These are phyloP conservation scores for Talaromyces sp. DNA, from an alignment of 2,329 filamentous ascomycete species.

Conservation along the genomic window DNA sequence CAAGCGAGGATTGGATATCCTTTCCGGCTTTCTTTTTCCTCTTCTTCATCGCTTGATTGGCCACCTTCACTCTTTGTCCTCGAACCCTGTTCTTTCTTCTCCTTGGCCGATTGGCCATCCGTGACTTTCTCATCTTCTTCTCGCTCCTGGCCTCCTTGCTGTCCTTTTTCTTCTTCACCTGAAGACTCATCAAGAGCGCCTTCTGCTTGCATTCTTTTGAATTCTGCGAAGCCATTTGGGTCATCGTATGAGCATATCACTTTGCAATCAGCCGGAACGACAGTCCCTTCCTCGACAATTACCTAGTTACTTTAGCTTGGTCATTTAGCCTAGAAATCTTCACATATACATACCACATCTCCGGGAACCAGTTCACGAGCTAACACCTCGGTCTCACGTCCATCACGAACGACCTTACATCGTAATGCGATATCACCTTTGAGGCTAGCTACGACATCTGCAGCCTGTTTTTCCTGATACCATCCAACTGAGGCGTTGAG, in stretches of 20 bases:
- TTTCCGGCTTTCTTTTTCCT: slow-evolving; percentile 37
- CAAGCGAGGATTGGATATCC: slow-evolving; percentile 67
- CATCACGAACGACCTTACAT: slow-evolving; percentile 65
- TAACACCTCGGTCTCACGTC: slow-evolving; percentile 64
- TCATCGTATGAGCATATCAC: slow-evolving; percentile 71
- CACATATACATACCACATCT: slow-evolving; percentile 61
- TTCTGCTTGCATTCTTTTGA: slow-evolving; percentile 62
- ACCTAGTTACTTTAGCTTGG: slow-evolving; percentile 46
- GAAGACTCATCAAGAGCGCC: slow-evolving; percentile 62
- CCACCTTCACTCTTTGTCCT: slow-evolving; percentile 18
- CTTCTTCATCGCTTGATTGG: slow-evolving; percentile 24
- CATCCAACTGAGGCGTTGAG: slow-evolving; percentile 75
- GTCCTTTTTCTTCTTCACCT: slow-evolving; percentile 54
- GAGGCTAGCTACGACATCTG: slow-evolving; percentile 71
- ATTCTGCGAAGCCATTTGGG: slow-evolving; percentile 66
- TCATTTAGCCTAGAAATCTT: not conserved
- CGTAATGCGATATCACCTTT: slow-evolving; percentile 79
- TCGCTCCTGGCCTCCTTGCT: slow-evolving; percentile 53
- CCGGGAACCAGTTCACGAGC: slow-evolving; percentile 72
- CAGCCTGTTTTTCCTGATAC: slow-evolving; percentile 80
- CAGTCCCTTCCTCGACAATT: slow-evolving; percentile 68
- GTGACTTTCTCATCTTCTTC: slow-evolving; percentile 34
- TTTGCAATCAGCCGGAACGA: slow-evolving; percentile 67
- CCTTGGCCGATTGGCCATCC: slow-evolving; percentile 25
- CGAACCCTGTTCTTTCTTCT: slow-evolving; percentile 20